These are phyloP conservation scores for Anthracocystis walkeri DNA, from an alignment of 1,284 basidiomycete species.

Conservation along the genomic window DNA sequence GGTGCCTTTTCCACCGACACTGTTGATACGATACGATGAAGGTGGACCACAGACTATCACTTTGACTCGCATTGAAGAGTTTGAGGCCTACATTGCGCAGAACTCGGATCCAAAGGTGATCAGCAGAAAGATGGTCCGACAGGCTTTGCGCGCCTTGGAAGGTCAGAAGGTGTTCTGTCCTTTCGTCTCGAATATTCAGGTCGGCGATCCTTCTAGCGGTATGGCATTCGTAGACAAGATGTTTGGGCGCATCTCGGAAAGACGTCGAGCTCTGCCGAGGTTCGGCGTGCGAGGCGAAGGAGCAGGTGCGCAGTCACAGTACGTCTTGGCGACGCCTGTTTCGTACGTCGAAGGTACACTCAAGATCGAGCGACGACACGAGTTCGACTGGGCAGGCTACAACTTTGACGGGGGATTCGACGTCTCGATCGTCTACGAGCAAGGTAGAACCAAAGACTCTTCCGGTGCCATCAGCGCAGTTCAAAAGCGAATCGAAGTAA, in stretches of 20 bases:
- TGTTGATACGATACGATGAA: constrained; percentile 79
- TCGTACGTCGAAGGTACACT: constrained; percentile 74
- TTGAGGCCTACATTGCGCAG: constrained; percentile 77
- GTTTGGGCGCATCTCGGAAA: constrained; percentile 29
- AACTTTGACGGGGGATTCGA: constrained; percentile 75
- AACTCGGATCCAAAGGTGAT: constrained; percentile 75
- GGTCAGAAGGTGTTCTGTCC: constrained; percentile 78
- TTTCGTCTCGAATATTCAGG: constrained; percentile 75
- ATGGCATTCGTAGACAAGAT: constrained; percentile 25
- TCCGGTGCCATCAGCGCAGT: constrained; percentile 49
- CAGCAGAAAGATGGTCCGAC: constrained; percentile 75
- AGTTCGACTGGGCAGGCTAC: constrained; percentile 75
- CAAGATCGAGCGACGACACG: constrained; percentile 75
- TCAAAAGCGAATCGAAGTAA: constrained; percentile 72
- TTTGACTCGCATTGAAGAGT: constrained; percentile 73
- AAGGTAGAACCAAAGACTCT: constrained; percentile 60
- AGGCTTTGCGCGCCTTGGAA: constrained; percentile 79
- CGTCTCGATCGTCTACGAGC: constrained; percentile 75
- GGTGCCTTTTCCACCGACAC: constrained; percentile 80
- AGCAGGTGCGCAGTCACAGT: constrained; percentile 72
- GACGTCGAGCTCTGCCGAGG: constrained; percentile 20
- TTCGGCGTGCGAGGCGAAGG: constrained; percentile 33
- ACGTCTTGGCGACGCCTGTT: constrained; percentile 71
- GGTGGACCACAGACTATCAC: constrained; percentile 70
- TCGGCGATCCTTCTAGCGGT: constrained; percentile 58